Conservation (phyloP, 345 rosid genomes). For the Moricandia arvensis region DNA sequence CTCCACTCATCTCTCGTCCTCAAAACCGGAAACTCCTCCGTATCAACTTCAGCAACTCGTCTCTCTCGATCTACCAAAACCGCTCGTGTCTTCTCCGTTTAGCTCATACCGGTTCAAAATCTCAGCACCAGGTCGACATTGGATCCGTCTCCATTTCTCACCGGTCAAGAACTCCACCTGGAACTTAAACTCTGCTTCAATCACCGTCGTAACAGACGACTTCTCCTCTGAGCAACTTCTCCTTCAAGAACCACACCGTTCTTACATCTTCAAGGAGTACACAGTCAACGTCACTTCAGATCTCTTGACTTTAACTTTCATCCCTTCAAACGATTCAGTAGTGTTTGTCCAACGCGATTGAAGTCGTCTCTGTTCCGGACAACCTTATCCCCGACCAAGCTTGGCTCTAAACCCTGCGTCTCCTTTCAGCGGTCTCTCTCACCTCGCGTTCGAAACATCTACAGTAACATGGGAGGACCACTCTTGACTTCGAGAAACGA, state of each 20-base stretch:
- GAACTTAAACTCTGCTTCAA: slow-evolving; percentile 55
- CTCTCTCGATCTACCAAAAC: slow-evolving; percentile 67
- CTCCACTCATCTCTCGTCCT: slow-evolving; percentile 52
- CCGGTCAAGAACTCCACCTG: slow-evolving; percentile 56
- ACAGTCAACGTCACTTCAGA: slow-evolving; percentile 76
- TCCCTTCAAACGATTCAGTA: slow-evolving; percentile 71
- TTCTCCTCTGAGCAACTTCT: slow-evolving; percentile 86
- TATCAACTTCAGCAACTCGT: slow-evolving; percentile 41
- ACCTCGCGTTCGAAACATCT: slow-evolving; percentile 74
- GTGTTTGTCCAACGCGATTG: slow-evolving; percentile 88
- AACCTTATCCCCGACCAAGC: slow-evolving; percentile 78
- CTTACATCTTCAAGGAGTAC: slow-evolving; percentile 85
- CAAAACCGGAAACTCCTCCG: slow-evolving; percentile 55
- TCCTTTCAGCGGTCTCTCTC: slow-evolving; percentile 64
- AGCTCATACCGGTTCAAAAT: slow-evolving; percentile 76
- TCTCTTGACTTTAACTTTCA: slow-evolving; percentile 59
- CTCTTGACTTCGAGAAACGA: slow-evolving; percentile 85
- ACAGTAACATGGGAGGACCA: slow-evolving; percentile 96
- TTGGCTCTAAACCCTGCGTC: slow-evolving; percentile 57
- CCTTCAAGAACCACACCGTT: slow-evolving; percentile 57
- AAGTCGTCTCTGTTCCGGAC: slow-evolving; percentile 84
- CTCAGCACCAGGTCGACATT: slow-evolving; percentile 71
- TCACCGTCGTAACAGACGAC: slow-evolving; percentile 68
- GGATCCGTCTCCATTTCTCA: slow-evolving; percentile 94
- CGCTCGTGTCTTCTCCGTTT: slow-evolving; percentile 71